Conservation (phyloP, 2,329 filamentous ascomycete species). For the Zopfia rhizophila region DNA sequence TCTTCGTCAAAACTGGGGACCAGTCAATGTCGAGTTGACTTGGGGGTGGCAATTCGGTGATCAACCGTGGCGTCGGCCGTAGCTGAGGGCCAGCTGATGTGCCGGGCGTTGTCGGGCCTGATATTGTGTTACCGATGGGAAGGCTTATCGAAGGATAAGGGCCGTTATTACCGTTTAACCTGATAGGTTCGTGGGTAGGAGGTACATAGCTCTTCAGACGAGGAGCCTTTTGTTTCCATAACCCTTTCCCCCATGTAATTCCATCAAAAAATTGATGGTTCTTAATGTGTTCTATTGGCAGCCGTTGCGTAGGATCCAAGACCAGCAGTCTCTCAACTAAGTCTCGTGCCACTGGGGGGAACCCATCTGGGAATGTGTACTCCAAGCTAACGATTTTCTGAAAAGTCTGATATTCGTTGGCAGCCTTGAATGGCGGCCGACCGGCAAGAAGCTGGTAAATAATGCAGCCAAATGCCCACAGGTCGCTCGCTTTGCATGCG, state of each 20-base stretch:
- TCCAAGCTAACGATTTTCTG: constrained; percentile 97
- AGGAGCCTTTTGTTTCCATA: constrained; percentile 93
- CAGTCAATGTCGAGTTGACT: constrained; percentile 98
- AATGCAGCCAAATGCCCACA: constrained; percentile 99
- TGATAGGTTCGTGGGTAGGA: constrained; percentile 74
- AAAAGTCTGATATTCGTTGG: constrained; percentile 95
- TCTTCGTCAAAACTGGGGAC: constrained; percentile 91
- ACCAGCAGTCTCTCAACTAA: constrained; percentile 91
- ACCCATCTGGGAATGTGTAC: constrained; percentile 90
- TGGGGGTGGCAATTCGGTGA: constrained; percentile 95
- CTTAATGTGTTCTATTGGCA: constrained; percentile 96
- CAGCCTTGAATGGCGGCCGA: constrained; percentile 95
- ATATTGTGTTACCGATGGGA: constrained; percentile 28
- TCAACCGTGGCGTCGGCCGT: constrained; percentile 75
- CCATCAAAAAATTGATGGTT: constrained; percentile 96
- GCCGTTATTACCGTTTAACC: constrained; percentile 54
- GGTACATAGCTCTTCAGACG: constrained; percentile 85
- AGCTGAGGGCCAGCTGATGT: constrained; percentile 33
- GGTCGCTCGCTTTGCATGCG: constrained; percentile 95
- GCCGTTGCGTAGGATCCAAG: constrained; percentile 81
- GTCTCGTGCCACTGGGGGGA: constrained; percentile 86
- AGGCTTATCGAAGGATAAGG: constrained; percentile 18
- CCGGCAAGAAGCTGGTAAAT: constrained; percentile 96
- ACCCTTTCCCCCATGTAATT: constrained; percentile 79
- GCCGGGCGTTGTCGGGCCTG: constrained; percentile 42